Percentiles rank a stretch among this genome's conserved stretches.
Conservation (phyloP, 148 eudicot species). For the Dysphania ambrosioides region DNA sequence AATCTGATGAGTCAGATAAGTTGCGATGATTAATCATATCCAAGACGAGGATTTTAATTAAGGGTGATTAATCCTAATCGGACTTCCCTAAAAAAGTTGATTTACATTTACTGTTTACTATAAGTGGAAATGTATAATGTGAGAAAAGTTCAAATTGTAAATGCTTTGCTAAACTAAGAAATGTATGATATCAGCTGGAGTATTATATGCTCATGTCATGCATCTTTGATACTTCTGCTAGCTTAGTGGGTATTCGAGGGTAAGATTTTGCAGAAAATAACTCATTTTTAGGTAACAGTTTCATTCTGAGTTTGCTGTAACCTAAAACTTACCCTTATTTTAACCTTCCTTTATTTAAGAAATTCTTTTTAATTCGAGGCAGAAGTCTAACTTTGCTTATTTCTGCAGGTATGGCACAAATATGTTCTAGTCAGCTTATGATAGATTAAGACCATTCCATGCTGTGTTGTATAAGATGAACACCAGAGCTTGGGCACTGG, state of each 20-base stretch:
- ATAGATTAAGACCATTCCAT: not conserved
- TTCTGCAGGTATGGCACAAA: constrained; percentile 6
- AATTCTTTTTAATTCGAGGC: not conserved
- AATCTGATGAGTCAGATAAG: not conserved
- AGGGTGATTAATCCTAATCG: not conserved
- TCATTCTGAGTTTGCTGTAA: not conserved
- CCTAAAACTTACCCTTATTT: not conserved
- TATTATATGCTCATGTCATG: not conserved
- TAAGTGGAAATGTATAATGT: not conserved
- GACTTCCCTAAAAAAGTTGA: not conserved
- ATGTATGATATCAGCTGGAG: not conserved
- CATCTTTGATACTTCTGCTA: not conserved
- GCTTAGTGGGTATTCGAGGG: not conserved
- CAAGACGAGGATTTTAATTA: not conserved
- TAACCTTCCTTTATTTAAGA: not conserved
- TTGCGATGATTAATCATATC: not conserved
- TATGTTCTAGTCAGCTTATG: not conserved
- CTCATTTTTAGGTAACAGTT: not conserved
- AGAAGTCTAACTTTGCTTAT: not conserved
- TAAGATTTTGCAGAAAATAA: not conserved
- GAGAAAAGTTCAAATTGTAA: not conserved
- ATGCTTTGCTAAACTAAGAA: constrained; percentile 6
- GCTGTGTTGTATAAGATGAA: not conserved
- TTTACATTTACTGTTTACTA: not conserved
- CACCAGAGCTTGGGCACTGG: not conserved